Evolutionary conservation across 345 rosid species (phyloP), one percentile per base, ranked within the genome.

Genomic region (Schrenkiella parvula): DNA sequence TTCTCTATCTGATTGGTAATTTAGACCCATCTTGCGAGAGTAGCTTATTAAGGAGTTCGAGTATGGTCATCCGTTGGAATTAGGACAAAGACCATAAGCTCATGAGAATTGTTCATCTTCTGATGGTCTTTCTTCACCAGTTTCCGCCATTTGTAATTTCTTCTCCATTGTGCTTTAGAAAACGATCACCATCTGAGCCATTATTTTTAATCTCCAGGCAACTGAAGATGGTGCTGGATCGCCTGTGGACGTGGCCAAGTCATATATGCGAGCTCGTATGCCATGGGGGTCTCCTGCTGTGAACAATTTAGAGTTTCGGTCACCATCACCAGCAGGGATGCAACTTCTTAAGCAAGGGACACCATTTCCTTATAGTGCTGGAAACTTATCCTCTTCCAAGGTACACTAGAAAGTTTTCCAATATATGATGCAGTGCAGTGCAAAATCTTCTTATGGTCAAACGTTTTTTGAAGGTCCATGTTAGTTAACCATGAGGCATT

Each of bases 161-260:
- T 42, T 69, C 31, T 46, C 61, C 52, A 64, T n/a, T 46, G 53
- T 64, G 23, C 51, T 26, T 66, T 72, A 28, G 41, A 37, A 15
- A n/a, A 59, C 21, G 66, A 34, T 25, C 69, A 32, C 64, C 50
- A 41, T 51, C 74, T 75, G 48, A 46, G 44, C 35, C 35, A 5
- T 35, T 69, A 21, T 29, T 55, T 64, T 70, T 38, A 76, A 26
- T 64, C 61, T 64, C 47, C 17, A 78, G 99, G 81, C 70, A 19
- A 59, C 66, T 44, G 88, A 81, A 73, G 86, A 73, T 64, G 90
- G 87, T 70, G 74, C 35, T 17, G 89, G 90, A 26, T 91, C 96
- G 42, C 98, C 97, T 9, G 93, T 82, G 52, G 89, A 88, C 56
- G 31, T 89, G 81, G 97, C 96, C 77, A 91, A 81, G 84, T 84